phyloP scores from a whole-genome alignment of 306 rosid genomes.

The Cicer pinnatifidum region DNA sequence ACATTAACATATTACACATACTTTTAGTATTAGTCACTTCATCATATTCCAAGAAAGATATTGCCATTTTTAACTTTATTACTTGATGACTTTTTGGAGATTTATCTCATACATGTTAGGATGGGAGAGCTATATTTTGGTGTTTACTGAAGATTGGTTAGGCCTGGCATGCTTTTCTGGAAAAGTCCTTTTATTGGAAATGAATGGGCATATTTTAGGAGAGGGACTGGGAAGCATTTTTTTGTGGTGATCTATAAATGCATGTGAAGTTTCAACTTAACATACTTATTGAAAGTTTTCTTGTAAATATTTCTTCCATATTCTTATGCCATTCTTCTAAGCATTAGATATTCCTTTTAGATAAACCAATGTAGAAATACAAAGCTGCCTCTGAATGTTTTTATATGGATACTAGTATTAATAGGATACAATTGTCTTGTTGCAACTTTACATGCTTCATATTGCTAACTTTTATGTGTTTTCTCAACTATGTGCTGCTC shows the following conservation, averaged over 20 bases:
- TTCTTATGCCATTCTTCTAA: slow-evolving; percentile 30
- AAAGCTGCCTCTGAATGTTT: not conserved
- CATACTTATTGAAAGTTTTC: not conserved
- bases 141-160: slow-evolving; percentile 29
- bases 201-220: slow-evolving; percentile 18
- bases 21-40: slow-evolving; percentile 9
- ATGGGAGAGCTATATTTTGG: slow-evolving; percentile 28
- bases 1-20: not conserved
- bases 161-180: slow-evolving; percentile 19
- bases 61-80: slow-evolving; percentile 17
- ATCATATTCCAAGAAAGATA: slow-evolving; percentile 6
- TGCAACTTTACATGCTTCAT: slow-evolving; percentile 6
- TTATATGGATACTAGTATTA: not conserved
- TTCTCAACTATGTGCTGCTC: slow-evolving; percentile 9
- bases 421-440: slow-evolving; percentile 8
- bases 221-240: slow-evolving; percentile 1
- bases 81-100: slow-evolving; percentile 16
- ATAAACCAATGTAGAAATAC: slow-evolving; percentile 13
- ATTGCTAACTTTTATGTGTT: not conserved
- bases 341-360: slow-evolving; percentile 3
- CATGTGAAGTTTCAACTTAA: slow-evolving; percentile 26
- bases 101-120: slow-evolving; percentile 31
- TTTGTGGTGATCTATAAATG: not conserved
- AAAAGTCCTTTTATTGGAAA: slow-evolving; percentile 24
- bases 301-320: slow-evolving; percentile 6